Evolutionary conservation across 768 basidiomycete species (phyloP), one percentile per base, ranked within the genome.

Genomic region (Naematelia aurantialba): DNA sequence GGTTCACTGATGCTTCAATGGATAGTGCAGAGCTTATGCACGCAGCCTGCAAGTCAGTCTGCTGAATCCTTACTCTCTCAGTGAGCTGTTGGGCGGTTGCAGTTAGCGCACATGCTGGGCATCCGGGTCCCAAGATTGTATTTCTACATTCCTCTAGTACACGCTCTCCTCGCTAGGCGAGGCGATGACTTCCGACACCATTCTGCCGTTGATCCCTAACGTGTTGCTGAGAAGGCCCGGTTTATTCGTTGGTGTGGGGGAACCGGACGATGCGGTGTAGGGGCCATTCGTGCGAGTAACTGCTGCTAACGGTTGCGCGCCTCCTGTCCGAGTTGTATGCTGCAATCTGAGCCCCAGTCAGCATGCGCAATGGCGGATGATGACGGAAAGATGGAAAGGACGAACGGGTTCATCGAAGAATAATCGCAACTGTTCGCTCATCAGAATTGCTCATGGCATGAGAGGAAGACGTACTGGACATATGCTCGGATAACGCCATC

Each of bases 401-500:
- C 59, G 54, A 39, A 60, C 59, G 62, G 62, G 39, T 63, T 63
- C n/a, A 34, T 45, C 0, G 62, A 63, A 1, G 62, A 59, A 27
- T 63, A 63, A 21, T 63, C 62, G 29, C 55, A 55, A 27, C 62
- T 63, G 49, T 27, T 14, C 13, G 3, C 8, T n/a, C 14, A 26
- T 21, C 24, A 57, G 31, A 27, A 1, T 21, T 30, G 2, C 4
- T 39, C n/a, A 5, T 10, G 25, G 11, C n/a, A 5, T 48, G 24
- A 26, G 4, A n/a, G 30, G 3, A n/a, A 19, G n/a, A 59, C 63
- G 25, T 55, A 67, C 60, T 79, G 77, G 8, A 79, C 78, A 55
- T 76, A 79, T 13, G 77, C 76, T 26, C 79, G 49, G 12, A 77
- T 64, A 4, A 79, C 68, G 1, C 74, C 72, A 31, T 73, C 72